These are phyloP conservation scores for Panicum miliaceum DNA, from an alignment of 176 grass and related monocot genomes.

Conservation along the genomic window DNA sequence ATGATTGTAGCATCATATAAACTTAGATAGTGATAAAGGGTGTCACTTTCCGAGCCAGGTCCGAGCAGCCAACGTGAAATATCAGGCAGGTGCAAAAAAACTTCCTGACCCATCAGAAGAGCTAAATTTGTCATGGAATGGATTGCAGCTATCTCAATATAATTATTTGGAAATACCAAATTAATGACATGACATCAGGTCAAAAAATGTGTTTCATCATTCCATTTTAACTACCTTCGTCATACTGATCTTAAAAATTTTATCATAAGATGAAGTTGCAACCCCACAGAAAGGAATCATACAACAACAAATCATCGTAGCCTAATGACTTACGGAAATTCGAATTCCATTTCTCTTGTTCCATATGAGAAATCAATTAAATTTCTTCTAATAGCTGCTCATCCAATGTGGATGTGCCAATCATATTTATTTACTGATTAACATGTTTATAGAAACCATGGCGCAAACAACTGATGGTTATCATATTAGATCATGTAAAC, in stretches of 20 bases:
- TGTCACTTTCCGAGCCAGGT: not conserved
- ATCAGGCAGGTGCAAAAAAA: not conserved
- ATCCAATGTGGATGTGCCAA: not conserved
- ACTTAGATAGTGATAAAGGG: not conserved
- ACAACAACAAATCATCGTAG: not conserved
- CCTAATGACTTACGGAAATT: not conserved
- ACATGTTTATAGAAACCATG: not conserved
- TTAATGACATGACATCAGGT: not conserved
- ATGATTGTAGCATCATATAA: not conserved
- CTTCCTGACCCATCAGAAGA: not conserved
- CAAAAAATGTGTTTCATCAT: not conserved
- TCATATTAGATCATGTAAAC: not conserved
- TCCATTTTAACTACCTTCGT: not conserved
- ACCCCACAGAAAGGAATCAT: not conserved
- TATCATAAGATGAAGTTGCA: not conserved
- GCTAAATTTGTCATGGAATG: not conserved
- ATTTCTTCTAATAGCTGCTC: not conserved
- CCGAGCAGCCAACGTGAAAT: not conserved
- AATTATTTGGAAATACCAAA: not conserved
- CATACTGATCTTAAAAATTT: not conserved
- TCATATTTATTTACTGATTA: not conserved
- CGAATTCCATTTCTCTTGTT: not conserved
- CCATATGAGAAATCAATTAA: not conserved
- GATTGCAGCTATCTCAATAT: not conserved
- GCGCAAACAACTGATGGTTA: not conserved